phyloP scores from a whole-genome alignment of 2,329 filamentous ascomycete species.

The Exophiala sp. region DNA sequence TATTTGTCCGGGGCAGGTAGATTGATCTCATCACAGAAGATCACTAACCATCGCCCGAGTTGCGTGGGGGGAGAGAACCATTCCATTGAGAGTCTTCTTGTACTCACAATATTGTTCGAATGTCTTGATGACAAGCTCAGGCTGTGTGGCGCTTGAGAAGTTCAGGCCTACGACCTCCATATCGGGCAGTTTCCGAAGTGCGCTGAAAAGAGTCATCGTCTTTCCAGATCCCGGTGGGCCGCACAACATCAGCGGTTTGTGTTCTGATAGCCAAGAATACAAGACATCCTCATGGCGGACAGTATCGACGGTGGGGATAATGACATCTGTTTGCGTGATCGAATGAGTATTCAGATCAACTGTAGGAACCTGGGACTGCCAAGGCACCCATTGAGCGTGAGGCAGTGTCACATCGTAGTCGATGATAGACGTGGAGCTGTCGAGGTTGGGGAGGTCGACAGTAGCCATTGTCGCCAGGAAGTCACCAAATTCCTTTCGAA shows the following conservation, averaged over 20 bases:
- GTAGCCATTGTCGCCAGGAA: constrained; percentile 74
- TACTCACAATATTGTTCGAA: constrained; percentile 99
- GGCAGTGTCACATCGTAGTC: constrained; percentile 90
- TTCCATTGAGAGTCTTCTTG: constrained; percentile 94
- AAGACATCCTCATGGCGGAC: constrained; percentile 98
- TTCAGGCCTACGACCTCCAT: constrained; percentile 99
- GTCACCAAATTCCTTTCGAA: constrained; percentile 86
- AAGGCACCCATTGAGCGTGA: constrained; percentile 79
- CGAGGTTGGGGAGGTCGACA: constrained; percentile 75
- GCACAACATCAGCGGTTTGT: constrained; percentile 93
- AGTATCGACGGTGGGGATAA: constrained; percentile 96
- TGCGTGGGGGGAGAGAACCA: constrained; percentile 93
- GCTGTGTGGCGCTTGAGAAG: constrained; percentile 97
- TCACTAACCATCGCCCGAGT: constrained; percentile 93
- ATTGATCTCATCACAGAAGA: constrained; percentile 99
- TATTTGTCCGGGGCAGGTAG: constrained; percentile 96
- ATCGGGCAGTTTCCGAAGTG: constrained; percentile 89
- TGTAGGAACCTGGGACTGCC: constrained; percentile 89
- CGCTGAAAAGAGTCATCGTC: constrained; percentile 99
- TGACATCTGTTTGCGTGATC: constrained; percentile 93
- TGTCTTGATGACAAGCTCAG: constrained; percentile 95
- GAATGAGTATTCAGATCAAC: constrained; percentile 98
- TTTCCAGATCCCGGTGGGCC: constrained; percentile 98
- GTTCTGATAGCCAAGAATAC: constrained; percentile 98
- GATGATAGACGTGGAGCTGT: constrained; percentile 77